These are phyloP conservation scores for Medakamo hakoo DNA, from an alignment of 139 green algal species.

Conservation along the genomic window DNA sequence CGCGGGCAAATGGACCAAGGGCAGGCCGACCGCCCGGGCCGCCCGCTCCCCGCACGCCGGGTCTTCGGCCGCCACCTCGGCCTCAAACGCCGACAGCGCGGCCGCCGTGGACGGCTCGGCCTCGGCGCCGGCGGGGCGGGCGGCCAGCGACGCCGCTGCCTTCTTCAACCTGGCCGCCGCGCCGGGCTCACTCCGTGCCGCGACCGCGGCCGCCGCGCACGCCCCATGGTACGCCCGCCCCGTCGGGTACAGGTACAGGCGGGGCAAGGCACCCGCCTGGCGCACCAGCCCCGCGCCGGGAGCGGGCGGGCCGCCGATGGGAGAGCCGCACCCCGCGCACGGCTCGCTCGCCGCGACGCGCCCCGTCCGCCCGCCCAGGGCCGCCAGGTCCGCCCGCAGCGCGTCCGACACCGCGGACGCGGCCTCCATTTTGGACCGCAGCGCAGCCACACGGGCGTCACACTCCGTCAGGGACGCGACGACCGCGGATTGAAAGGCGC, in stretches of 20 bases:
- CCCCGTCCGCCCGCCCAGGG: constrained; percentile 17
- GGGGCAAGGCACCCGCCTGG: constrained; percentile 38
- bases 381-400: constrained; percentile 27
- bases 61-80: not conserved
- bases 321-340: constrained; percentile 39
- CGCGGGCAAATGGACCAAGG: not conserved
- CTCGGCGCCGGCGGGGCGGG: not conserved
- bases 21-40: not conserved
- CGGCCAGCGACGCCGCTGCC: not conserved
- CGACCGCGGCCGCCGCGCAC: constrained; percentile 39
- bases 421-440: constrained; percentile 38
- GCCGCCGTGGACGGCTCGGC: not conserved
- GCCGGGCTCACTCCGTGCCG: too few species aligned
- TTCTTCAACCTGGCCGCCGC: not conserved
- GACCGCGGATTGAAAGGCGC: constrained; percentile 84
- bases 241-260: constrained; percentile 64
- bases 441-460: constrained; percentile 56
- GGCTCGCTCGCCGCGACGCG: constrained; percentile 24
- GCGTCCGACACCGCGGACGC: constrained; percentile 59
- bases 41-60: constrained; percentile 1
- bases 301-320: constrained; percentile 24
- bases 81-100: not conserved
- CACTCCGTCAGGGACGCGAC: constrained; percentile 62
- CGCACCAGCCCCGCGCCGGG: constrained; percentile 10
- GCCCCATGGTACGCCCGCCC: constrained; percentile 43